Evolutionary conservation across 345 rosid species (phyloP).

Genomic region (Noccaea bulbosa): DNA sequence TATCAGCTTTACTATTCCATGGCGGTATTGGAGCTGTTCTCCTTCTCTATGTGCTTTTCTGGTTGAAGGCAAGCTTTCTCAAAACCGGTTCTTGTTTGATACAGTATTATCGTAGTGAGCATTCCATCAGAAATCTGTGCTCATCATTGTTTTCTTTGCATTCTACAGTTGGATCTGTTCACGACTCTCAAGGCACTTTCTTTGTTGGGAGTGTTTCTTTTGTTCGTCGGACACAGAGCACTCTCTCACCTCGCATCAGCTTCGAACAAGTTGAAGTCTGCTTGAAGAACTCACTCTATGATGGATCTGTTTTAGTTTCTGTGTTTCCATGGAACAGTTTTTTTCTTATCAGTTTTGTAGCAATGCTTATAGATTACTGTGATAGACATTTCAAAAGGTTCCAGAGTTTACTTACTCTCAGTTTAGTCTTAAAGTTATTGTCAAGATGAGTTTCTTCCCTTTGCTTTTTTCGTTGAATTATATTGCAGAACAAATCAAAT

Average conservation of each 20-base stretch:
- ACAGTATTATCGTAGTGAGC: not conserved
- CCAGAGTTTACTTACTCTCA: constrained; percentile 24
- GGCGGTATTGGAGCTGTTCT: constrained; percentile 84
- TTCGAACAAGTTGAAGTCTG: constrained; percentile 84
- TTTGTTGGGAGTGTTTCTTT: constrained; percentile 75
- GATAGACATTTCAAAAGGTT: constrained; percentile 5
- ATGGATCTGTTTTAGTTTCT: not conserved
- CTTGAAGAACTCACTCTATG: constrained; percentile 42
- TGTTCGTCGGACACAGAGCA: constrained; percentile 85
- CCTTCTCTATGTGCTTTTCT: constrained; percentile 82
- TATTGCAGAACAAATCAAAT: constrained; percentile 19
- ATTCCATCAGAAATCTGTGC: constrained; percentile 12
- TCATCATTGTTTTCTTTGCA: not conserved
- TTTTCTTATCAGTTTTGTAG: constrained; percentile 39
- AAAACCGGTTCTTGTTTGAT: constrained; percentile 10
- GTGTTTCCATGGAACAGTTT: constrained; percentile 26
- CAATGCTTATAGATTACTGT: constrained; percentile 39
- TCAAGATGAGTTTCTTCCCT: constrained; percentile 3
- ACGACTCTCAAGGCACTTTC: constrained; percentile 80
- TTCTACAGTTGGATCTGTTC: constrained; percentile 85
- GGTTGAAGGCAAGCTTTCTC: constrained; percentile 72
- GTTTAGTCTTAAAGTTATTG: constrained; percentile 34
- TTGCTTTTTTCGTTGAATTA: not conserved
- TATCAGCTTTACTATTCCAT: constrained; percentile 79
- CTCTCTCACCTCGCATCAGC: constrained; percentile 81